Evolutionary conservation across 1,139 yeast species (phyloP).

Genomic region (Fermentozyma sake): DNA sequence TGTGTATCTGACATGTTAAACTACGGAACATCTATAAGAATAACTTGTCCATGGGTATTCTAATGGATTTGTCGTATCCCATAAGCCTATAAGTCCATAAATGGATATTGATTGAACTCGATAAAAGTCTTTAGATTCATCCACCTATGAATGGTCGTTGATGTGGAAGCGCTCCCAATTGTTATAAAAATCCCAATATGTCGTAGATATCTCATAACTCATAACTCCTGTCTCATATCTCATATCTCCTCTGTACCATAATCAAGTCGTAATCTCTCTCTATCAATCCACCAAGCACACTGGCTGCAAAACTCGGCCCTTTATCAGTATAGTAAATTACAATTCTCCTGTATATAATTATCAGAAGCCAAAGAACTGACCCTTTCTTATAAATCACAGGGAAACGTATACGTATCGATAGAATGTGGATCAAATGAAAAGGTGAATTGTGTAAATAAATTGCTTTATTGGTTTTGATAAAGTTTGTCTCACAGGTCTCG

Average conservation of each 20-base stretch:
- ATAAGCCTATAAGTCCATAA: slow-evolving; percentile 64
- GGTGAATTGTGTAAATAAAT: no score
- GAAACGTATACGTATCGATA: no score
- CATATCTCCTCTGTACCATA: no score
- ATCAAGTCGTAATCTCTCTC: slow-evolving; percentile 55
- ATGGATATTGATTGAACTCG: slow-evolving; percentile 39
- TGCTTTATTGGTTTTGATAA: no score
- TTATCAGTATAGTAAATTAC: no score
- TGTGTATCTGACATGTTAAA: slow-evolving; percentile 60
- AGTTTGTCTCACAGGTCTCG: no score
- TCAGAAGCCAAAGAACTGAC: no score
- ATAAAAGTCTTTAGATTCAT: slow-evolving; percentile 49
- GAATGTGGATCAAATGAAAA: no score
- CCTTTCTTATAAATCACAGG: no score
- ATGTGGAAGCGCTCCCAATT: slow-evolving; percentile 62
- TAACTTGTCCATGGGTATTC: slow-evolving; percentile 49
- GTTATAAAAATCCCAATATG: slow-evolving; percentile 59
- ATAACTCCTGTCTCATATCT: no score
- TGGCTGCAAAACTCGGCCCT: slow-evolving; percentile 58
- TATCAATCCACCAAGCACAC: slow-evolving; percentile 60
- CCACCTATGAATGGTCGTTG: no score
- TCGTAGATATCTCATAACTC: slow-evolving; percentile 47
- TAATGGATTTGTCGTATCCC: slow-evolving; percentile 66
- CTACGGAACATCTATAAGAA: slow-evolving; percentile 53
- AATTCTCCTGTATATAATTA: no score